Conservation (phyloP, 75 land plant species). For the Larix kaempferi region DNA sequence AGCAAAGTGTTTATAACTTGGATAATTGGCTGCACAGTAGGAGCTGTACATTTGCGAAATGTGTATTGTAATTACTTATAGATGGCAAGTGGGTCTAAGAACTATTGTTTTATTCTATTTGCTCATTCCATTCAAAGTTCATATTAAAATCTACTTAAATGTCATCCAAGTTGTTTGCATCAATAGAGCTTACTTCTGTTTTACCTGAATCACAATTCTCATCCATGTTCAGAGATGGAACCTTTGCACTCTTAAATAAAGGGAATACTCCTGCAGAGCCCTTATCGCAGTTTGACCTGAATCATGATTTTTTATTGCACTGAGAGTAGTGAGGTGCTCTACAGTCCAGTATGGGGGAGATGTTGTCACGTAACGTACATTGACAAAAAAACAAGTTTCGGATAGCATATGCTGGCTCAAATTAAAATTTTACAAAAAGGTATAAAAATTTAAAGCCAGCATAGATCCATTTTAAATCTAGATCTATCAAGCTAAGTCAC, state of each 20-base stretch:
- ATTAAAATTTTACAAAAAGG: no score
- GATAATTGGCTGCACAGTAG: not conserved
- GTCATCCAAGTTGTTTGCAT: slow-evolving; percentile 22
- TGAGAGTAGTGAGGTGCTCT: no score
- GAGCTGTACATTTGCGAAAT: not conserved
- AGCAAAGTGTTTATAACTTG: not conserved
- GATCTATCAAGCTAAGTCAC: no score
- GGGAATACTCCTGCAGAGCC: slow-evolving; percentile 7
- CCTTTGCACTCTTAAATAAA: slow-evolving; percentile 5
- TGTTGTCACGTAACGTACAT: no score
- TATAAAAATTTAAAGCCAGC: no score
- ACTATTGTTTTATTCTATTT: not conserved
- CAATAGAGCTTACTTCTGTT: slow-evolving; percentile 2
- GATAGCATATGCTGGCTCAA: no score
- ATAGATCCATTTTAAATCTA: no score
- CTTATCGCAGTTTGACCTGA: slow-evolving; percentile 5
- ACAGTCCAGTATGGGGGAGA: no score
- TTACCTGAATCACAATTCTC: not conserved
- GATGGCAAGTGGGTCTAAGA: not conserved
- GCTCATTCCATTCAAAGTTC: not conserved
- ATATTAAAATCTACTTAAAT: not conserved
- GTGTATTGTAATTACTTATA: not conserved
- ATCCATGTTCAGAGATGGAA: slow-evolving; percentile 14
- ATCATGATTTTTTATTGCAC: not conserved
- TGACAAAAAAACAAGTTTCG: no score